A percentile compares a stretch with the other conserved stretches of the same genome.
phyloP scores from a whole-genome alignment of 108 stramenopile genomes.

The Cyclostephanos tholiformis region DNA sequence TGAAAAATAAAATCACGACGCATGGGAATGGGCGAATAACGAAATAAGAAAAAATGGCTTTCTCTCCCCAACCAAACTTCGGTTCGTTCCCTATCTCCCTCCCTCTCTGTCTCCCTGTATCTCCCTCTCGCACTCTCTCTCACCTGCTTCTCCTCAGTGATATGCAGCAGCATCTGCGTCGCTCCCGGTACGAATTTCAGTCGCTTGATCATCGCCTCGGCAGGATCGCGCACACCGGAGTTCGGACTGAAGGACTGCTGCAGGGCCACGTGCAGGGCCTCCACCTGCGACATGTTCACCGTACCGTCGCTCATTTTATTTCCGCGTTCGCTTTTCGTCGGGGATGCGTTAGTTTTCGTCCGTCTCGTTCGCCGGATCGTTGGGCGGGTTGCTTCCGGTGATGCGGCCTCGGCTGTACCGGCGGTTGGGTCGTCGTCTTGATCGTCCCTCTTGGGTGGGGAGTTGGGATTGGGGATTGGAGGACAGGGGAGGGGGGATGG shows the following conservation, averaged over 20 bases:
- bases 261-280: constrained; percentile 83
- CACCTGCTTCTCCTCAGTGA: constrained; percentile 87
- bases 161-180: constrained; percentile 75
- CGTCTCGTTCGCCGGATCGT: too few relatives aligned
- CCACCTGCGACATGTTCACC: constrained; percentile 59
- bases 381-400: too few relatives aligned
- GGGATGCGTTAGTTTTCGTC: too few relatives aligned
- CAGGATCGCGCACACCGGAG: constrained; percentile 70
- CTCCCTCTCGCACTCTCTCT: constrained; percentile 15
- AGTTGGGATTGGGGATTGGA: too few relatives aligned
- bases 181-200: constrained; percentile 84
- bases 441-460: too few relatives aligned
- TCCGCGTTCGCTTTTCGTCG: neutral
- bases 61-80: neutral
- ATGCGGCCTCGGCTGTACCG: too few relatives aligned
- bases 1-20: neutral
- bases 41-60: neutral
- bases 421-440: too few relatives aligned
- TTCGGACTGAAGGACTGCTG: constrained; percentile 91
- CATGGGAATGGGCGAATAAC: constrained; percentile 3
- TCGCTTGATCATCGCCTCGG: constrained; percentile 82
- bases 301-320: neutral
- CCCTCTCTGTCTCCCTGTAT: too few relatives aligned
- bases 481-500: too few relatives aligned
- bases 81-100: neutral